Evolutionary conservation across 306 rosid species (phyloP), one percentile per base, ranked within the genome.

Genomic region (Ammopiptanthus mongolicus): DNA sequence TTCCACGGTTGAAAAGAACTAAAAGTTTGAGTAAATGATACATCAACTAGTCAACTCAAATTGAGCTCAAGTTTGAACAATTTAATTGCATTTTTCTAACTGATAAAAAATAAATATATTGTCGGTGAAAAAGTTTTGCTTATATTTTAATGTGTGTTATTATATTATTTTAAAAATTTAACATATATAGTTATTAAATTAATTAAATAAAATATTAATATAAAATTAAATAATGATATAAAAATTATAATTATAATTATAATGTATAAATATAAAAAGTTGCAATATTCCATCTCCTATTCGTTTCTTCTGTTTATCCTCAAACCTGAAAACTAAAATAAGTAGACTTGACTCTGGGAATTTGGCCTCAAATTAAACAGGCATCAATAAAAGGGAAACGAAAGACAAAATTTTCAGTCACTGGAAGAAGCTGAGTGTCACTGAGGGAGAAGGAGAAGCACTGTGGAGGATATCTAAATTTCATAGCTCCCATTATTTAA

Each of bases 341-440:
- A 72, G 57, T 5, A 25, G 66, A 58, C 23, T 37, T 19, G 66
- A 15, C 11, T 6, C 11, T 18, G 36, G 33, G 36, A 46, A 18
- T 53, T 60, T 60, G 61, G 10, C 46, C 78, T 73, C n/a, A 73
- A 46, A 60, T 73, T 10, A 73, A 46, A 60, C 36, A 60, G 48
- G 22, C 1, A 15, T 25, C 36, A 31, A n/a, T 48, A 71, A 33
- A 53, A 50, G 65, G 75, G 22, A 12, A 70, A 70, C 12, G 4
- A 59, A 28, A 58, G 13, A 39, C 46, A 73, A 28, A 23, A 19
- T 8, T 9, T 57, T 72, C 48, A 28, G 50, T 31, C 23, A 58
- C 15, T 47, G 50, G 68, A 41, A 42, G 59, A 28, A 56, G 25
- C 8, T 22, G 72, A 65, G 68, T 17, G 29, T 48, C 48, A 36